Evolutionary conservation across 2,329 filamentous ascomycete genomes (phyloP), one percentile per base, ranked within the genome.

Genomic region (Colletotrichum shisoi): DNA sequence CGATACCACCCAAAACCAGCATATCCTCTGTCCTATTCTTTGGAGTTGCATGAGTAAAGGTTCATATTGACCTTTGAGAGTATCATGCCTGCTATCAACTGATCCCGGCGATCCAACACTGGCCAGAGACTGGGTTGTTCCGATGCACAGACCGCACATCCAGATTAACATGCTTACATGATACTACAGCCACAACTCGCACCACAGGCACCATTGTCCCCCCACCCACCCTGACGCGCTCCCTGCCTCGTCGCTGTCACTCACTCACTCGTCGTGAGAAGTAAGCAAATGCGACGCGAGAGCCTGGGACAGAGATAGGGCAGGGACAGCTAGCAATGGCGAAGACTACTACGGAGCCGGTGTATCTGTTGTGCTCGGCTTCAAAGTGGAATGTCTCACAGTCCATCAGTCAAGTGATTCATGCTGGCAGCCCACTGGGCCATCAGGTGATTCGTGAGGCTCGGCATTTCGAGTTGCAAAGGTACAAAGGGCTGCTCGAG

Each of bases 381-480:
- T 45, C 42, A 57, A 57, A 60, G 58, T 57, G 61, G 56, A 58
- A 61, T 70, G 68, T 70, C 66, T 70, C 68, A 70, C 62, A 60
- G n/a, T 24, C 54, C 68, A 52, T 67, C 48, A 60, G 68, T 70
- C 68, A 70, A 69, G 67, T 70, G 68, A 70, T 69, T 69, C 62
- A 66, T 57, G 52, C 49, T 49, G 52, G 57, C 57, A 67, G 51
- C 66, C 66, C 53, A 65, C 39, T 53, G 42, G 24, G 42, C 34
- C 54, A 70, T 69, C 68, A 70, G 68, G 67, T 70, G 68, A 70
- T 63, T 65, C 52, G 58, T 39, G 58, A 70, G 62, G 66, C 62
- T 67, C 66, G 67, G 62, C 63, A 68, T 57, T 68, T 57, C 44
- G 13, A 34, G 56, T 66, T 44, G 49, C 61, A 60, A 37, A 31